Percentiles rank a stretch among this genome's conserved stretches.
Evolutionary conservation across 78 protist species (phyloP).

Genomic region (Andalucia godoyi): DNA sequence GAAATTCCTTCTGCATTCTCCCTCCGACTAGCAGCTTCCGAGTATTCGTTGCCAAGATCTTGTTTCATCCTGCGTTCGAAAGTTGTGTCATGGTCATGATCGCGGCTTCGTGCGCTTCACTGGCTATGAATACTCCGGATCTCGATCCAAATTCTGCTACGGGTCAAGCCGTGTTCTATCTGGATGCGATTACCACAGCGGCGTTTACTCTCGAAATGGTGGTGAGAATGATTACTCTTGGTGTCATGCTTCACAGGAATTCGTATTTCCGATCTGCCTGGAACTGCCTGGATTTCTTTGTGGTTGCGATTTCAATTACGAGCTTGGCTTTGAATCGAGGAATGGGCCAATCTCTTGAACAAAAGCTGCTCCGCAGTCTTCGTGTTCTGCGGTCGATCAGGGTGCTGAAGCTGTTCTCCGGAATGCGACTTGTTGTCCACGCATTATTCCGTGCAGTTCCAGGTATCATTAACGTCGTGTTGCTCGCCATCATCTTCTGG

Average conservation of each 20-base stretch:
- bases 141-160: not conserved
- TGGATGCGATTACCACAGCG: not conserved
- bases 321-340: no score
- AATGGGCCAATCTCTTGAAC: no score
- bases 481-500: conserved; percentile 5
- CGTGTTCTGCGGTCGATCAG: conserved; percentile 10
- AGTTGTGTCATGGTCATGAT: not conserved
- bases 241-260: not conserved
- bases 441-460: conserved; percentile 12
- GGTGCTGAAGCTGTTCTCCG: not conserved
- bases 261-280: conserved; percentile 2
- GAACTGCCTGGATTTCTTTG: conserved; percentile 1
- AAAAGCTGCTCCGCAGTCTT: not conserved
- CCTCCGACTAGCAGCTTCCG: no score
- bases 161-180: not conserved
- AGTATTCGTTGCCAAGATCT: no score
- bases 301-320: not conserved
- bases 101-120: not conserved
- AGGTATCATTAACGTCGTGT: not conserved
- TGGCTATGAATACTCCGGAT: not conserved
- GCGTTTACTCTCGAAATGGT: conserved; percentile 3
- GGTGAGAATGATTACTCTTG: not conserved
- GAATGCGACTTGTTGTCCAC: not conserved
- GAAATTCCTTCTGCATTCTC: no score
- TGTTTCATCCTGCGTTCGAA: no score